Conservation (phyloP, 2,329 filamentous ascomycete species). For the Cryphonectria naterciae region DNA sequence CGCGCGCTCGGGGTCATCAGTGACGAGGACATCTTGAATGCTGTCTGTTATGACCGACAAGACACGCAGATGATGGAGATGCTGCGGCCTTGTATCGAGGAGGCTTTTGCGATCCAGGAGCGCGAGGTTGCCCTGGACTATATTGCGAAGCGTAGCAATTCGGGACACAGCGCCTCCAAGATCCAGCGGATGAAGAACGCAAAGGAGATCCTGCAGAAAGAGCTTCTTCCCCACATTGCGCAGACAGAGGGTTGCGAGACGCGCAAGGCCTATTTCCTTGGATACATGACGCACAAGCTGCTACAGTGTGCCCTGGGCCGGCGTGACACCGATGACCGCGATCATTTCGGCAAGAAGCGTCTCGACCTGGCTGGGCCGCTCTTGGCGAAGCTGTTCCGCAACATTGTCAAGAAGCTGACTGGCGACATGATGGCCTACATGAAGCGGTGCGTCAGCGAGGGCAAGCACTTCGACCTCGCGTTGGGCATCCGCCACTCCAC, state of each 20-base stretch:
- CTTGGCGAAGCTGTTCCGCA: constrained; percentile 93
- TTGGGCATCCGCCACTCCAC: constrained; percentile 90
- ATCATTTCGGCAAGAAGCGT: constrained; percentile 99
- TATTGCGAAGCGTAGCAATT: constrained; percentile 87
- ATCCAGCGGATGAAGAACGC: constrained; percentile 92
- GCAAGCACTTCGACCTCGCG: constrained; percentile 86
- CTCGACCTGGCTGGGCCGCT: constrained; percentile 93
- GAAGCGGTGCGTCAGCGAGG: constrained; percentile 87
- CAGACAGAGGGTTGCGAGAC: constrained; percentile 94
- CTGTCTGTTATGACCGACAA: constrained; percentile 94
- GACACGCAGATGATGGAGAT: constrained; percentile 98
- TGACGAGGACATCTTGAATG: constrained; percentile 96
- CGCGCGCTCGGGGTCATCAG: constrained; percentile 93
- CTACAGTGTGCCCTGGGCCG: constrained; percentile 91
- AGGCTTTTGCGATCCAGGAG: constrained; percentile 95
- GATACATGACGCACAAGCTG: constrained; percentile 98
- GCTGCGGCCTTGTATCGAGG: constrained; percentile 94
- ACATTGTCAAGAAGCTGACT: constrained; percentile 87
- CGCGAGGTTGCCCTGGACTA: constrained; percentile 92
- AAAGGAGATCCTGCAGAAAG: constrained; percentile 93
- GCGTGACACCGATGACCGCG: constrained; percentile 92
- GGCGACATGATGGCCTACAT: constrained; percentile 90
- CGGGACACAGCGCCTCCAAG: constrained; percentile 70
- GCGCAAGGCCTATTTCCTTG: constrained; percentile 94
- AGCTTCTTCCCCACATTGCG: constrained; percentile 94